Percentiles rank a stretch among this genome's conserved stretches.
Conservation (phyloP, 2,329 filamentous ascomycete species). For the Fusarium agapanthi region DNA sequence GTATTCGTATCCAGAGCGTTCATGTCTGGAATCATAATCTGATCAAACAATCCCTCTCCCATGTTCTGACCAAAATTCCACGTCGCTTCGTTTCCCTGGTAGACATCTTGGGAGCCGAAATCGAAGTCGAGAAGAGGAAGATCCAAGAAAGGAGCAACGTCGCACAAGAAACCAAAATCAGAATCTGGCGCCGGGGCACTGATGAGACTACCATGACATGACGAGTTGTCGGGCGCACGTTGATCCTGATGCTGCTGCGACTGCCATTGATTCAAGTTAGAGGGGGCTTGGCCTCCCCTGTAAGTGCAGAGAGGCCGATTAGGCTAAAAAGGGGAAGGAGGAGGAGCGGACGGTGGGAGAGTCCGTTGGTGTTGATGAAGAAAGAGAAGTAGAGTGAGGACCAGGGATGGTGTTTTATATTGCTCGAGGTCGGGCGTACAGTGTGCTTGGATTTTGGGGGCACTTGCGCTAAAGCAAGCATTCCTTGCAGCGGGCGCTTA, state of each 20-base stretch:
- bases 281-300: slow-evolving; percentile 41
- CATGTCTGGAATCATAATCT: slow-evolving; percentile 22
- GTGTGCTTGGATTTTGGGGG: slow-evolving; percentile 8
- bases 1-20: neutral
- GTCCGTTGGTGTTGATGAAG: slow-evolving; percentile 20
- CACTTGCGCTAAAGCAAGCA: slow-evolving; percentile 10
- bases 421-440: slow-evolving; percentile 6
- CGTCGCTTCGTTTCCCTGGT: slow-evolving; percentile 11
- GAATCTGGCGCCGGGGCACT: slow-evolving; percentile 20
- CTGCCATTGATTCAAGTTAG: slow-evolving; percentile 43
- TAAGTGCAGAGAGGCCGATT: slow-evolving; percentile 35
- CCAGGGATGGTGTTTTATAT: slow-evolving; percentile 28
- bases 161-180: slow-evolving; percentile 16
- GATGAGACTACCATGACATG: slow-evolving; percentile 35
- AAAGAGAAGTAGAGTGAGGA: neutral
- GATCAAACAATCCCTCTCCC: slow-evolving; percentile 23
- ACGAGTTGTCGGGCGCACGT: slow-evolving; percentile 7
- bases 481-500: neutral
- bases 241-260: slow-evolving; percentile 16
- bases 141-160: slow-evolving; percentile 27
- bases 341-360: slow-evolving; percentile 1
- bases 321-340: slow-evolving; percentile 2
- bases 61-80: slow-evolving; percentile 17
- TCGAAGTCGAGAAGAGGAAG: slow-evolving; percentile 25
- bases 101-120: slow-evolving; percentile 2